Base-by-base conservation (phyloP, 2,329 filamentous ascomycete genomes). In the Ophiostoma sp. region DNA sequence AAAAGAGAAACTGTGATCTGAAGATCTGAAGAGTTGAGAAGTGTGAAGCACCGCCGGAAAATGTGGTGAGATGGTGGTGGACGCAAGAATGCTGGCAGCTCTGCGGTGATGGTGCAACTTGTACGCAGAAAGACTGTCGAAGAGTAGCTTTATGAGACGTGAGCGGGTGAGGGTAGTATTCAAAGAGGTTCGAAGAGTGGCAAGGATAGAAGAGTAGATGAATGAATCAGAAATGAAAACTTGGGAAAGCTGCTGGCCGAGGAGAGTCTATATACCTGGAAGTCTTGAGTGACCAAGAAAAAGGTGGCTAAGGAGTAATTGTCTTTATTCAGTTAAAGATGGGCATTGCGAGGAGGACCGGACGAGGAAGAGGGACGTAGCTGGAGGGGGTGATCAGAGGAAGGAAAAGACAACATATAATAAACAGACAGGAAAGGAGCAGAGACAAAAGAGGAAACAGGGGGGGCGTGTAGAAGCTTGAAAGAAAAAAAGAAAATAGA, bases 211-310 rank as follows among this genome's bases (percentile, higher is more conserved):
- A 63, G 8, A 18, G 16, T 41, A 40, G 16, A 63, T 18, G 40
- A 8, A 42, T n/a, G n/a, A 9, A 38, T 14, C 16, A 44, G 16
- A 40, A 63, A 63, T 9, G 16, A n/a, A 44, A 12, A 62, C 8
- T 8, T 58, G 18, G 11, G 14, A 63, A 8, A 6, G 60, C 42
- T 18, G 38, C 36, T 42, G 60, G 60, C 14, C 16, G 40, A 18
- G n/a, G 38, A 42, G 60, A 42, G 38, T 63, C 60, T 63, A 63
- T 63, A 63, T 63, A 63, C 14, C 40, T 8, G 42, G 14, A 63
- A 11, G 40, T 63, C 8, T 44, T 63, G 60, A n/a, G 60, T 63
- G 60, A 63, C 60, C 60, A 42, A 63, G 60, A 42, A 38, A 63
- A 7, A 40, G 42, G 60, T 63, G 60, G 60, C 60, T 63, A 27